These are phyloP conservation scores for Candida glucosophila DNA, from an alignment of 1,139 yeast genomes.

Conservation along the genomic window DNA sequence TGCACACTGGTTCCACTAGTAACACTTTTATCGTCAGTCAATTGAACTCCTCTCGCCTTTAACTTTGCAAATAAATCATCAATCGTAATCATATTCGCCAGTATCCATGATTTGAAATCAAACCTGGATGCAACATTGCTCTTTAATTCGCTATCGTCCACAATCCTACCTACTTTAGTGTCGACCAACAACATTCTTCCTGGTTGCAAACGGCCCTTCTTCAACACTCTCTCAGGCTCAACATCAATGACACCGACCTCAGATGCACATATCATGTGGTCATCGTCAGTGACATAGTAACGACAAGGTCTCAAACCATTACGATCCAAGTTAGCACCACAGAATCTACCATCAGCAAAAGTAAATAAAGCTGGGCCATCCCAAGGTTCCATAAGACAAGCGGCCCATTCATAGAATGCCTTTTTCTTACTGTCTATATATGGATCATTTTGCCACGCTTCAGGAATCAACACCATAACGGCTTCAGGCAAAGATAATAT, in stretches of 20 bases:
- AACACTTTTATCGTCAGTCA: conserved; percentile 8
- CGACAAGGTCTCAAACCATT: conserved; percentile 98
- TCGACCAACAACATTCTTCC: conserved; percentile 96
- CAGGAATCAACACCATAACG: conserved; percentile 94
- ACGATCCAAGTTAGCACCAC: conserved; percentile 97
- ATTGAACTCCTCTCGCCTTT: conserved; percentile 35
- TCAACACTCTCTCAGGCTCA: conserved; percentile 72
- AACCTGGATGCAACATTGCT: conserved; percentile 70
- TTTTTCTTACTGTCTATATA: conserved; percentile 83
- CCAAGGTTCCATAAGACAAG: conserved; percentile 99
- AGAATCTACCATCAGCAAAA: conserved; percentile 94
- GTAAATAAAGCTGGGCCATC: conserved; percentile 98
- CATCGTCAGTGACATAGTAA: conserved; percentile 90
- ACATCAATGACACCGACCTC: conserved; percentile 96
- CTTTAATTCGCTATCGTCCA: conserved; percentile 87
- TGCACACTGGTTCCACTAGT: conserved; percentile 37
- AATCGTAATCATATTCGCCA: conserved; percentile 77
- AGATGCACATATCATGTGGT: conserved; percentile 93
- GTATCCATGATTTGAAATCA: conserved; percentile 91
- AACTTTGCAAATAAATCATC: conserved; percentile 63
- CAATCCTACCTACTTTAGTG: conserved; percentile 85
- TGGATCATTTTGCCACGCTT: conserved; percentile 91
- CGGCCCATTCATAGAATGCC: conserved; percentile 99
- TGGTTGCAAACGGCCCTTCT: conserved; percentile 91
- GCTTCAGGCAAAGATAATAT: conserved; percentile 93